These are phyloP conservation scores for Podaxis sp. DNA, from an alignment of 768 basidiomycete species.

Conservation along the genomic window DNA sequence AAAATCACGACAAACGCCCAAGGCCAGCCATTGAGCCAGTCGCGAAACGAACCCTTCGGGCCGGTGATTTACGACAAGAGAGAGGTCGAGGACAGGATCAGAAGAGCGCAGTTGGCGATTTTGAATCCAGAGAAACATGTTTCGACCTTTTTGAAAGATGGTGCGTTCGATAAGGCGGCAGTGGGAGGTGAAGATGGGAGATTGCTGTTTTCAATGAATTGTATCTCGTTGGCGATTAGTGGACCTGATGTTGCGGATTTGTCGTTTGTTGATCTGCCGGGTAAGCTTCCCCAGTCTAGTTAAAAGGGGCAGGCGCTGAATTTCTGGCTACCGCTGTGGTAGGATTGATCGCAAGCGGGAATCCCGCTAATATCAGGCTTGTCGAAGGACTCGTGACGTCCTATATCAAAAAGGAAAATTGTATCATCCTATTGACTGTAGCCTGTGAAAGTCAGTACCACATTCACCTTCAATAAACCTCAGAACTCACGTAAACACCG, in stretches of 20 bases:
- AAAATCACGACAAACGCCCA: constrained; percentile 41
- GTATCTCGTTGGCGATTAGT: constrained; percentile 36
- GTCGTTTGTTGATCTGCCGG: constrained; percentile 66
- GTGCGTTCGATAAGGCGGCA: constrained; percentile 17
- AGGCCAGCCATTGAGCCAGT: constrained; percentile 38
- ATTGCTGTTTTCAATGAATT: constrained; percentile 53
- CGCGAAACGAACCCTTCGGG: constrained; percentile 44
- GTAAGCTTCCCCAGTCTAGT: constrained; percentile 23
- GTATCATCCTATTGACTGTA: constrained; percentile 58
- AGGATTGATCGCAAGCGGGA: constrained; percentile 62
- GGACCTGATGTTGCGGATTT: constrained; percentile 53
- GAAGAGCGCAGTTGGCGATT: constrained; percentile 65
- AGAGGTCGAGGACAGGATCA: constrained; percentile 64
- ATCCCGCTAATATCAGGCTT: constrained; percentile 56
- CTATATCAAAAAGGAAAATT: constrained; percentile 63
- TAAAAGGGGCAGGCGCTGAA: too few relatives aligned
- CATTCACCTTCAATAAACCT: background rate
- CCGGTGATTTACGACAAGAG: constrained; percentile 46
- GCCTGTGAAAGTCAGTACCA: constrained; percentile 60
- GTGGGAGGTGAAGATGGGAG: constrained; percentile 11
- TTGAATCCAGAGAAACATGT: constrained; percentile 48
- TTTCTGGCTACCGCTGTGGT: background rate
- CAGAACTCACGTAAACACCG: background rate
- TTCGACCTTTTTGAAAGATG: constrained; percentile 37
- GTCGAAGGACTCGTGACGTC: constrained; percentile 56